Evolutionary conservation across 2,329 filamentous ascomycete genomes (phyloP), one percentile per base, ranked within the genome.

Genomic region (Calonectria ilicicola): DNA sequence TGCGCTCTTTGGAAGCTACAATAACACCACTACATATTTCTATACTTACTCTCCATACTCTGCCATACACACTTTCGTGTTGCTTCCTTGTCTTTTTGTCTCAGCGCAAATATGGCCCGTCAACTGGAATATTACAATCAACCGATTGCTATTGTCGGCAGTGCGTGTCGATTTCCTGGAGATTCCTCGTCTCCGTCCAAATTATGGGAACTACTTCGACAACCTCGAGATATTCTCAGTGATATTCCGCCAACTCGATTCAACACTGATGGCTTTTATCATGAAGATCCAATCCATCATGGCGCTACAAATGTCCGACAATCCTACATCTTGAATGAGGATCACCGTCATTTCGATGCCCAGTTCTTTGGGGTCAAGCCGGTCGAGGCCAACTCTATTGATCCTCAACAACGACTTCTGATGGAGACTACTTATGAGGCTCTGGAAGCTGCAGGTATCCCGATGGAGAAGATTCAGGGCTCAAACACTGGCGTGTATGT

Each of bases 381-480:
- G n/a, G 53, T 63, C 8, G 74, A 77, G 53, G 75, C 74, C 23
- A 69, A 74, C 17, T 65, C 80, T 1, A 82, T 83, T 32, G 82
- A 83, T 69, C 82, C 82, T 10, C 81, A 82, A 64, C 82, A 83
- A 49, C 77, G 82, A 5, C 38, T 81, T 3, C 74, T 83, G 2
- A 76, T 84, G 4, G 84, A 86, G 67, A 81, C 79, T 0, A 80
- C 83, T 4, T 86, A 84, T 38, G 84, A 86, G 14, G 29, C 69
- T 23, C 46, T 77, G 5, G 72, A 76, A 35, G 26, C 42, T 0
- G 53, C 73, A 6, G 69, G 70, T 27, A 21, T 67, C 15, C 17
- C 68, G 1, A 60, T 72, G 29, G 46, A 72, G 17, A 15, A 27
- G 17, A 27, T 73, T 2, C 38, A 51, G 17, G 71, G 71, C 17